phyloP scores from a whole-genome alignment of 1,139 yeast genomes.

The Saccharomyces hybrid region DNA sequence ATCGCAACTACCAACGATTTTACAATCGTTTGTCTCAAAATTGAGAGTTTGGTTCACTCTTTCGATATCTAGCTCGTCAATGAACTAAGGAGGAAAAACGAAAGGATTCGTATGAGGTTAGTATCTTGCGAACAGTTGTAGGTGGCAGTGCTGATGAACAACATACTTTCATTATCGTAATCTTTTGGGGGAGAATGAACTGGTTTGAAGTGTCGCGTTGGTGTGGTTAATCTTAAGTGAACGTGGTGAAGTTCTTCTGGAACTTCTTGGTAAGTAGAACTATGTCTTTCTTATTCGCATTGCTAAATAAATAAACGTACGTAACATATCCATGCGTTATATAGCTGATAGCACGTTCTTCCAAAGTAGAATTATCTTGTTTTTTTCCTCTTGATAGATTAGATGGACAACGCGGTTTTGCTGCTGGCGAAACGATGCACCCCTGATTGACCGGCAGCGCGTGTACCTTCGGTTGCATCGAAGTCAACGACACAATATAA shows the following conservation, averaged over 20 bases:
- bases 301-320: neutral
- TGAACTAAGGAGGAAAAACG: slow-evolving; percentile 43
- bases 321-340: neutral
- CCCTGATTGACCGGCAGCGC: neutral
- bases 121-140: neutral
- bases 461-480: neutral
- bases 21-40: slow-evolving; percentile 82
- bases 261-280: neutral
- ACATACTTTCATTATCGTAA: neutral
- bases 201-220: neutral
- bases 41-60: slow-evolving; percentile 78
- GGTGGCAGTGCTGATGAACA: neutral
- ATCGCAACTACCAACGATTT: slow-evolving; percentile 88
- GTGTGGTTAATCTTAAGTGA: neutral
- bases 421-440: neutral
- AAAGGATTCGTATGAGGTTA: slow-evolving; percentile 3
- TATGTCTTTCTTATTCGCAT: neutral
- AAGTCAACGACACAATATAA: neutral
- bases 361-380: neutral
- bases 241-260: neutral
- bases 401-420: neutral
- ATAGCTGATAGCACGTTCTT: neutral
- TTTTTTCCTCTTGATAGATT: neutral
- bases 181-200: neutral
- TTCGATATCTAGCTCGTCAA: slow-evolving; percentile 87